Evolutionary conservation across 2,329 filamentous ascomycete genomes (phyloP), one percentile per base, ranked within the genome.

Genomic region (Albifimbria verrucaria): DNA sequence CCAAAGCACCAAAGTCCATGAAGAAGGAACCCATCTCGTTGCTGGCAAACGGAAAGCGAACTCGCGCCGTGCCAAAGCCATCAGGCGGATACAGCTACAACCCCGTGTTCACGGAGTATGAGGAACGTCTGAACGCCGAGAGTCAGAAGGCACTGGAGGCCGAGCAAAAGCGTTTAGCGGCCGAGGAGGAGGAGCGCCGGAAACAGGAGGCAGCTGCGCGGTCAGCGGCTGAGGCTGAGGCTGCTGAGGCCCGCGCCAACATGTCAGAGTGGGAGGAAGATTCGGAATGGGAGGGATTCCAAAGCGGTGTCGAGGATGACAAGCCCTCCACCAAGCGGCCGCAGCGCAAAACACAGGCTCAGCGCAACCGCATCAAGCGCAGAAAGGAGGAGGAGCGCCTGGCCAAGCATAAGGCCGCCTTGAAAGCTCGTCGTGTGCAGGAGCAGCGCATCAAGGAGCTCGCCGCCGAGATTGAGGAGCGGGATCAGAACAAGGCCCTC

Each of bases 41-140:
- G 25, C 82, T 89, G n/a, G 89, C 88, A 43, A 90, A 80, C 65
- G 92, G 92, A 36, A 96, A 93, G 69, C 71, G 81, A 0, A 77
- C 96, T 9, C 89, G 90, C 1, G 86, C 92, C 3, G 88, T 99
- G 1, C 79, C 81, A 56, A 89, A 86, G 64, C 94, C 94, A 2
- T 81, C 85, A 7, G 90, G 87, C 17, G 92, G 90, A 54, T 90
- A 87, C 70, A 96, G 90, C 62, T 99, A 99, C 76, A 99, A 99
- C 68, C 94, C 94, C 0, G 77, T 83, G 6, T 95, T 95, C 62
- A 81, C 85, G 57, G 92, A 96, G 57, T 99, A 95, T 80, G 87
- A 92, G 62, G 79, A 83, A 9, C 82, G 93, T 17, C 75, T 96
- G 44, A 79, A 82, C 20, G 78, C 83, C 42, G 90, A 95, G 70